A percentile compares a stretch with the other conserved stretches of the same genome.
Evolutionary conservation across 352 stramenopile genomes (phyloP).

Genomic region (Aphanomyces stellatus): DNA sequence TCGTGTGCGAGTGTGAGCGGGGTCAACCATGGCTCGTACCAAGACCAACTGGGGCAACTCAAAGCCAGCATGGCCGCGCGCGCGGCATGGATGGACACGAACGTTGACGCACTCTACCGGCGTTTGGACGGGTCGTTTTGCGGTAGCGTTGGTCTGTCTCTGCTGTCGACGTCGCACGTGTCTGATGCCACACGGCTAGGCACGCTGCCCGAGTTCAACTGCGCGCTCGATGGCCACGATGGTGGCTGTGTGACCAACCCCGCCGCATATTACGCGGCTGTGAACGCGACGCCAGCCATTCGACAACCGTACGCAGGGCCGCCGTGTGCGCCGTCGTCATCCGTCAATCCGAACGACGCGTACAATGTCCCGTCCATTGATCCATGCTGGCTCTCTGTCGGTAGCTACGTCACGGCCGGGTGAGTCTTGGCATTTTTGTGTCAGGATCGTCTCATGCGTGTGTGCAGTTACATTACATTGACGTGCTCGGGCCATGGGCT

Average conservation of each 20-base stretch:
- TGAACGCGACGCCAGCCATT: constrained; percentile 44
- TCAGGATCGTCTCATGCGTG: constrained; percentile 49
- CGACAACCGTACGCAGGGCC: constrained; percentile 41
- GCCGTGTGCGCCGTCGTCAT: constrained; percentile 24
- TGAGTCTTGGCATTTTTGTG: constrained; percentile 6
- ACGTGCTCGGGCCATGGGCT: constrained; percentile 62
- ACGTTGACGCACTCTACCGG: constrained; percentile 62
- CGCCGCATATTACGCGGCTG: constrained; percentile 48
- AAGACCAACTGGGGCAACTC: constrained; percentile 36
- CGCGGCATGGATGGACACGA: constrained; percentile 62
- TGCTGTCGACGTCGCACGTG: neutral
- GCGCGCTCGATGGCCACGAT: constrained; percentile 46
- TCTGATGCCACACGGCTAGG: constrained; percentile 34
- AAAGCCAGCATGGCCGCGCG: constrained; percentile 38
- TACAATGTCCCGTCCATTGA: constrained; percentile 48
- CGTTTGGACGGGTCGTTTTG: constrained; percentile 40
- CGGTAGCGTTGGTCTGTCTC: neutral
- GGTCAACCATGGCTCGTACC: constrained; percentile 49
- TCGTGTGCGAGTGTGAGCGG: constrained; percentile 43
- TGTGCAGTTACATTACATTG: constrained; percentile 46
- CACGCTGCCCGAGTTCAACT: constrained; percentile 59
- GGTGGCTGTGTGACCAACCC: constrained; percentile 44
- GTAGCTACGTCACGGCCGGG: constrained; percentile 28
- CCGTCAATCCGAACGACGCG: neutral
- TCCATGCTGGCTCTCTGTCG: constrained; percentile 58